Evolutionary conservation across 495 filamentous ascomycete species (phyloP), one percentile per base, ranked within the genome.

Genomic region (Podospora australis): DNA sequence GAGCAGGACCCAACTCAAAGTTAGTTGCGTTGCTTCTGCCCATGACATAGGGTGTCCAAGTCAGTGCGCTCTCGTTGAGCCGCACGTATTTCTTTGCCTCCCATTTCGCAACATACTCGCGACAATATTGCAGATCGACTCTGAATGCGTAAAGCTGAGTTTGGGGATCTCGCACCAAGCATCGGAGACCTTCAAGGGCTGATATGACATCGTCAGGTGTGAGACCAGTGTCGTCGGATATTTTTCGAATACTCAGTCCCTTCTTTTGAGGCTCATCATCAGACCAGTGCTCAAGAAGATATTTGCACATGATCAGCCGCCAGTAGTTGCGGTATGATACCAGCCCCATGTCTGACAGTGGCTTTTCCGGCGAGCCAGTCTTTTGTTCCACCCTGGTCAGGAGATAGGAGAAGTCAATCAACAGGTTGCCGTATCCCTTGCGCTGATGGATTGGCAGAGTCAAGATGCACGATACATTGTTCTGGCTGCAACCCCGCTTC

Each of bases 11-110:
- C 34, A 89, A 78, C 59, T 96, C 87, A 62, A 91, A 90, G 50
- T 88, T 85, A 0, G 81, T 83, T n/a, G 83, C 79, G 44, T 87
- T 90, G 59, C 79, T 83, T 44, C 86, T 78, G 19, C 91, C 90
- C 88, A 96, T 96, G 44, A 98, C 80, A 65, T 92, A 98, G 10
- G 94, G 92, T n/a, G 88, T 96, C 92, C 92, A 98, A 2, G 90
- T 82, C 29, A 98, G 75, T 8, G 81, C 80, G 48, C 83, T 79
- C 2, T 83, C 81, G 56, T 95, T 90, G 29, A 98, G 79, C 50
- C 81, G 86, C 13, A 94, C 82, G 54, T 95, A 91, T 6, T 81
- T 78, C 61, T 95, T 96, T 42, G 71, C 76, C 64, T 95, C 87
- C 81, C 90, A 91, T 43, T 86, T 86, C 9, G 78, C 74, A 48